Conservation (phyloP, 495 filamentous ascomycete species). For the Lasiosphaeria miniovina region DNA sequence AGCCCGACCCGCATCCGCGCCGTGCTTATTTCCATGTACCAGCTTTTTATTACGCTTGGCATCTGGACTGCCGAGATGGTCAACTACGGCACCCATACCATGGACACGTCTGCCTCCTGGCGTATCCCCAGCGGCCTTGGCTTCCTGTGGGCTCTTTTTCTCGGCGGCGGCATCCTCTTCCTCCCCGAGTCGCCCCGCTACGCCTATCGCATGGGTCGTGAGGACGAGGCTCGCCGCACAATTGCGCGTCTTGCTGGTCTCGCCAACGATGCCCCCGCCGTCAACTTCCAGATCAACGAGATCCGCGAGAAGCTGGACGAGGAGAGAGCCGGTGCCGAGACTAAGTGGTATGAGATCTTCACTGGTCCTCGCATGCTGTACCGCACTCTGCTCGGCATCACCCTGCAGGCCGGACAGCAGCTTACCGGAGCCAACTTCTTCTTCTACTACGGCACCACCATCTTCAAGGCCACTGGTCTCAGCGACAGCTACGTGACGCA, state of each 20-base stretch:
- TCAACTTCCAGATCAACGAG: slow-evolving; percentile 67
- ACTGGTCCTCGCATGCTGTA: slow-evolving; percentile 71
- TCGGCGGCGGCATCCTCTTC: slow-evolving; percentile 66
- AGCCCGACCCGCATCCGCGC: slow-evolving; percentile 64
- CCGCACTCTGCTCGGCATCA: slow-evolving; percentile 65
- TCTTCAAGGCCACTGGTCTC: slow-evolving; percentile 68
- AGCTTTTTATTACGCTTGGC: slow-evolving; percentile 83
- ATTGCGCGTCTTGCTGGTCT: slow-evolving; percentile 73
- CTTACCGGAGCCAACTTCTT: slow-evolving; percentile 75
- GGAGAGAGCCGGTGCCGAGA: slow-evolving; percentile 58
- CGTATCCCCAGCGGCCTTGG: slow-evolving; percentile 78
- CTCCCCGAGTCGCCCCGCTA: slow-evolving; percentile 71
- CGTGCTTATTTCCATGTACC: slow-evolving; percentile 69
- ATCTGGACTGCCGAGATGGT: slow-evolving; percentile 80
- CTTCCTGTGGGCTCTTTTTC: slow-evolving; percentile 71
- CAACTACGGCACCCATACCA: slow-evolving; percentile 69
- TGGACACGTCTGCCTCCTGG: slow-evolving; percentile 59
- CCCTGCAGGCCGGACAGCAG: slow-evolving; percentile 70
- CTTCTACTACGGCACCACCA: slow-evolving; percentile 76
- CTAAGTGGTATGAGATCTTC: slow-evolving; percentile 63
- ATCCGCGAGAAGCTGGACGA: slow-evolving; percentile 66
- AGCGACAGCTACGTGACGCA: slow-evolving; percentile 66
- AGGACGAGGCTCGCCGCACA: slow-evolving; percentile 63
- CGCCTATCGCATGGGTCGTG: slow-evolving; percentile 62
- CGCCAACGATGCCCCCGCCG: slow-evolving; percentile 56